Base-by-base conservation (phyloP, 345 rosid genomes). In the Rubroshorea leprosula region DNA sequence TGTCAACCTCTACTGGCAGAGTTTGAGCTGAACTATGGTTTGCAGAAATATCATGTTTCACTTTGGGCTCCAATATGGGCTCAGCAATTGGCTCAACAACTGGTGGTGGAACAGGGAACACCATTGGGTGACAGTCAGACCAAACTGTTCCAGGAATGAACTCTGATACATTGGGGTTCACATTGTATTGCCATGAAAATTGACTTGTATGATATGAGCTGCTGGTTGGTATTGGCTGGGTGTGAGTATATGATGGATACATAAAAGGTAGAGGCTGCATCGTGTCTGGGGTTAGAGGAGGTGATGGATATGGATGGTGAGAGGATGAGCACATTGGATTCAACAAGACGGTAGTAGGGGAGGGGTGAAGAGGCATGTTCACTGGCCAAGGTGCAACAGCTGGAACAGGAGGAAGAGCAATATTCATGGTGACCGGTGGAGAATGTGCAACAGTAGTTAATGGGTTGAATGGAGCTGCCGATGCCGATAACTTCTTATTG, bases 381-480 rank as follows among this genome's bases (percentile, higher is more conserved):
- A 86, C 82, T 16, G 85, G 84, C 97, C 99, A 93, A 27, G 87
- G 78, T 53, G 83, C 80, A 58, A 82, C 78, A 55, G 83, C 65
- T 67, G 79, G 75, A 49, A 78, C 68, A 62, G 81, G 60, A 67
- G 83, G 82, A 54, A 74, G 74, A 29, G 84, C 60, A 56, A 89
- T 79, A 62, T 70, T 93, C 78, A 89, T 71, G 66, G 82, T 58
- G 51, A 71, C 68, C 7, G 88, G 84, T 18, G 83, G 56, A 77
- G 82, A 69, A 52, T 91, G 94, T 57, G 84, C 63, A 65, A 81
- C 61, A 20, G 79, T 66, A 61, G 81, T 70, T 41, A 89, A 77
- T 41, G 98, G 99, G 70, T 82, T 89, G 63, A 89, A 89, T 47
- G 99, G 99, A 61, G 85, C 87, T 52, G 99, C 99, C 23, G 97